phyloP scores from a whole-genome alignment of 441 rosid genomes.

The Metrosideros polymorpha region DNA sequence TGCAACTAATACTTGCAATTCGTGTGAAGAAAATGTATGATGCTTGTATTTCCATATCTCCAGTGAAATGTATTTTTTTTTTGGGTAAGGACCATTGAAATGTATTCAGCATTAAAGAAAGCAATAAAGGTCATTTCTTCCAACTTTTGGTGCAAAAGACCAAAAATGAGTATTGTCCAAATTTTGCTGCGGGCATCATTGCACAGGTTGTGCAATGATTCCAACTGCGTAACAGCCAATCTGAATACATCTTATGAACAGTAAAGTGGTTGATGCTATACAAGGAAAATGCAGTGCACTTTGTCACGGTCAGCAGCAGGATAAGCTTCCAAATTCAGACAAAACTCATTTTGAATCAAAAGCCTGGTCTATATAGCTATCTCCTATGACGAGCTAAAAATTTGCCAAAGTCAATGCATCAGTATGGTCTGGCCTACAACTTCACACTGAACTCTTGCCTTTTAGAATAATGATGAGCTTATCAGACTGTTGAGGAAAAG shows the following conservation, averaged over 20 bases:
- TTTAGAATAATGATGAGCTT: background rate
- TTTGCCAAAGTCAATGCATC: background rate
- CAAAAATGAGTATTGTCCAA: background rate
- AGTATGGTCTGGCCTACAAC: background rate
- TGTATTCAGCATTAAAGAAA: background rate
- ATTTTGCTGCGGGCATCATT: background rate
- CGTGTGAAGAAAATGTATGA: background rate
- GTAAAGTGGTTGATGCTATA: background rate
- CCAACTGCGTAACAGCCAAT: background rate
- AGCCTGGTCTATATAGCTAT: background rate
- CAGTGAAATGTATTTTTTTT: background rate
- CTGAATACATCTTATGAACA: background rate
- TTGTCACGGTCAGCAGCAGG: background rate
- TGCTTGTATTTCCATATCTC: background rate
- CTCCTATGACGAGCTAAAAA: background rate
- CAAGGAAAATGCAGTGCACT: background rate
- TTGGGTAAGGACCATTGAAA: too few relatives aligned
- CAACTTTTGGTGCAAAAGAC: background rate
- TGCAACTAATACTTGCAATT: background rate
- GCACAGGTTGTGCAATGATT: background rate
- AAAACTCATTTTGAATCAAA: background rate
- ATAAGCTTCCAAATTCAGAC: background rate
- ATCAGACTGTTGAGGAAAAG: background rate
- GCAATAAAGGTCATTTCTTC: background rate
- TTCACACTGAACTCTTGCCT: background rate